Evolutionary conservation across 345 rosid species (phyloP).

Genomic region (Eucalyptus pauciflora): DNA sequence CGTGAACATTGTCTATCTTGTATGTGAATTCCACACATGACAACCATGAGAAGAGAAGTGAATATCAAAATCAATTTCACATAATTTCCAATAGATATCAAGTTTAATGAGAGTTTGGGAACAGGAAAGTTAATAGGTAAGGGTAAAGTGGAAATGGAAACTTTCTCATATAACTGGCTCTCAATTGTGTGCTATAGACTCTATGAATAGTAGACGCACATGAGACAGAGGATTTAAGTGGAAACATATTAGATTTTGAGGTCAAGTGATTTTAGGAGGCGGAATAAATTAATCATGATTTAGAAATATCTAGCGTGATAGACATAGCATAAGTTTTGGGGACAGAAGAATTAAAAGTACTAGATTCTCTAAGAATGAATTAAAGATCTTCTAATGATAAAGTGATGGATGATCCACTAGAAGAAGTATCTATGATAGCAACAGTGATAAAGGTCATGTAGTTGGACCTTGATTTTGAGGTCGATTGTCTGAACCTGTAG

Average conservation of each 20-base stretch:
- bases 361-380: background rate
- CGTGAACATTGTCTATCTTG: background rate
- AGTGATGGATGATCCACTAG: background rate
- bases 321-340: background rate
- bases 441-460: background rate
- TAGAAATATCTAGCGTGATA: background rate
- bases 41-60: background rate
- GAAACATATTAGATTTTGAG: background rate
- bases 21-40: background rate
- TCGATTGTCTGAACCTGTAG: background rate
- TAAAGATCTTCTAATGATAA: background rate
- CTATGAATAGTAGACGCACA: background rate
- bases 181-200: background rate
- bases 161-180: background rate
- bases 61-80: background rate
- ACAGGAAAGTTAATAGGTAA: background rate
- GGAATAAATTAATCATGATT: background rate
- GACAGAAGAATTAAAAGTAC: background rate
- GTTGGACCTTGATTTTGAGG: background rate
- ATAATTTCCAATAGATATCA: background rate
- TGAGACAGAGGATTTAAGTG: background rate
- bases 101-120: background rate
- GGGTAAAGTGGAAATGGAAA: background rate
- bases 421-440: background rate
- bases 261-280: background rate